These are phyloP conservation scores for Aspergillus phoenicis DNA, from an alignment of 2,329 filamentous ascomycete species.

Conservation along the genomic window DNA sequence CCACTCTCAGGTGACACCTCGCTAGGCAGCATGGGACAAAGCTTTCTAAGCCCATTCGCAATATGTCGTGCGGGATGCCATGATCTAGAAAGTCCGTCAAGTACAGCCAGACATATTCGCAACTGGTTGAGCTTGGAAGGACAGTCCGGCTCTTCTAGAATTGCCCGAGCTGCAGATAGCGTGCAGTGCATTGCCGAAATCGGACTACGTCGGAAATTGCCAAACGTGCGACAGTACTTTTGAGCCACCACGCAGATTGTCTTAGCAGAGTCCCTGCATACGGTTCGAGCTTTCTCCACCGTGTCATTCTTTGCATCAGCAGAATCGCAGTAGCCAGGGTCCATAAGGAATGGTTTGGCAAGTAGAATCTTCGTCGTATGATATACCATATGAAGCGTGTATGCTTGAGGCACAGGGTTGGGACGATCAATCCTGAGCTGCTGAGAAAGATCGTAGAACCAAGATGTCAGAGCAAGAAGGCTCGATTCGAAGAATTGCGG, in stretches of 20 bases:
- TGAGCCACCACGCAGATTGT: conserved; percentile 30
- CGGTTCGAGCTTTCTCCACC: conserved; percentile 1
- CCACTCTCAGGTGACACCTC: neutral
- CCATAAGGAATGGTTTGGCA: conserved; percentile 30
- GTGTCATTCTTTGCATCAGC: neutral
- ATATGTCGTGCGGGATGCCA: conserved; percentile 11
- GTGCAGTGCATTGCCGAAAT: conserved; percentile 39
- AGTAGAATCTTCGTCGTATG: conserved; percentile 39
- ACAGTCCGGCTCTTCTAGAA: neutral
- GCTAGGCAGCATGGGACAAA: neutral
- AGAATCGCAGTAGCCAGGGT: neutral
- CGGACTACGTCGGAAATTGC: conserved; percentile 37
- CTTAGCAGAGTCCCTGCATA: conserved; percentile 28
- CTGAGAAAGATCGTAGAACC: conserved; percentile 39
- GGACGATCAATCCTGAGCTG: conserved; percentile 33
- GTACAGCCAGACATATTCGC: conserved; percentile 6
- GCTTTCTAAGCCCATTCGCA: neutral
- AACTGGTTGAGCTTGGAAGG: neutral
- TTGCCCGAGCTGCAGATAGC: conserved; percentile 33
- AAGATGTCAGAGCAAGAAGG: conserved; percentile 36
- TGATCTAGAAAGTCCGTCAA: conserved; percentile 7
- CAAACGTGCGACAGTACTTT: conserved; percentile 36
- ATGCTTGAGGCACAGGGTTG: conserved; percentile 32
- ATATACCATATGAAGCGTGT: conserved; percentile 40
- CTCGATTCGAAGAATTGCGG: conserved; percentile 32